phyloP scores from a whole-genome alignment of 805 yeast genomes.

The Metschnikowia borealis region DNA sequence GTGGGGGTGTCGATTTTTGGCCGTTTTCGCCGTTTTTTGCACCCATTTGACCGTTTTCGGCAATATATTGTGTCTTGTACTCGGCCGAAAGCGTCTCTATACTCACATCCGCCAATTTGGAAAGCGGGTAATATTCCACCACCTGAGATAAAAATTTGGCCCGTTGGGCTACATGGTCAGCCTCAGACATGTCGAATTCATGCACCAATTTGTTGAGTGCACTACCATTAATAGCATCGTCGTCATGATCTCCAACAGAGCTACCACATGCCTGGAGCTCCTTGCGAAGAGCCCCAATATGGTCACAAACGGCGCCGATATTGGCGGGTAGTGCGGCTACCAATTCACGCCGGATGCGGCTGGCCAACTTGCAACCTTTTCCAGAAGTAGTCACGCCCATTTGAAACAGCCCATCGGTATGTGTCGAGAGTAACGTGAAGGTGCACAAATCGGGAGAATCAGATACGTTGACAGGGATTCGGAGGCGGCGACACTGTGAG shows the following conservation, averaged over 20 bases:
- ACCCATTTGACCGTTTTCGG: too few relatives aligned
- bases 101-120: constrained; percentile 55
- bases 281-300: constrained; percentile 63
- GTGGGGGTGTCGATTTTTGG: background rate
- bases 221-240: constrained; percentile 61
- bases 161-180: constrained; percentile 52
- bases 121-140: constrained; percentile 84
- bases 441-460: constrained; percentile 71
- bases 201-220: constrained; percentile 58
- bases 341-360: constrained; percentile 72
- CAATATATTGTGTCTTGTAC: constrained; percentile 22
- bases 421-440: constrained; percentile 72
- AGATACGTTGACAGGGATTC: constrained; percentile 81
- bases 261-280: constrained; percentile 53
- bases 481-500: constrained; percentile 48
- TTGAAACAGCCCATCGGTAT: constrained; percentile 68
- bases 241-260: constrained; percentile 54
- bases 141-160: constrained; percentile 85
- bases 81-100: constrained; percentile 52
- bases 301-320: constrained; percentile 63
- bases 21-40: constrained; percentile 8
- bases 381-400: constrained; percentile 83
- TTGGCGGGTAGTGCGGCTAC: constrained; percentile 62
- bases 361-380: constrained; percentile 84
- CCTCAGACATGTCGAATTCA: constrained; percentile 53